phyloP scores from a whole-genome alignment of 345 rosid species.

The Populus tremula region DNA sequence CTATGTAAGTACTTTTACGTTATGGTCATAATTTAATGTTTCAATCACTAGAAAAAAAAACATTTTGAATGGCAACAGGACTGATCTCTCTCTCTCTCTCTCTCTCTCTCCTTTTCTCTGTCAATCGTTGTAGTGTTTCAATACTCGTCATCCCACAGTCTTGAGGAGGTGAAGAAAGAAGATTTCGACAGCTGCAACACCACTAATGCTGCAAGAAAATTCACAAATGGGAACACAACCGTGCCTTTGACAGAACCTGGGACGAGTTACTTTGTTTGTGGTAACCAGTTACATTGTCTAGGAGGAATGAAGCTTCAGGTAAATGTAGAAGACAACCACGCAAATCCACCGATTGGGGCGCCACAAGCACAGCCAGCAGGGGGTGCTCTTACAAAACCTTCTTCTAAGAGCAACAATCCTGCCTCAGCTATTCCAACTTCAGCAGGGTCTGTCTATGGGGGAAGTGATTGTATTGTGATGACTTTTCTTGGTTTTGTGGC shows the following conservation, averaged over 20 bases:
- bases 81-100: background rate
- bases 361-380: conserved; percentile 45
- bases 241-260: conserved; percentile 56
- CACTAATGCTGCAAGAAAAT: conserved; percentile 43
- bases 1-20: conserved; percentile 41
- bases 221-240: conserved; percentile 75
- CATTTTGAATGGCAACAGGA: background rate
- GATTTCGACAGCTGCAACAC: conserved; percentile 57
- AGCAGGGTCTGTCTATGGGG: conserved; percentile 4
- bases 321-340: conserved; percentile 36
- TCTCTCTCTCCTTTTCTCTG: no score
- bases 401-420: conserved; percentile 51
- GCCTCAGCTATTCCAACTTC: conserved; percentile 44
- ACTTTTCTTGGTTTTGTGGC: conserved; percentile 16
- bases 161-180: conserved; percentile 51
- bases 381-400: conserved; percentile 7
- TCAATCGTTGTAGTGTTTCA: conserved; percentile 49
- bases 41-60: background rate
- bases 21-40: background rate
- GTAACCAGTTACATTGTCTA: conserved; percentile 64
- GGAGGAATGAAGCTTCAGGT: conserved; percentile 84
- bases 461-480: conserved; percentile 22
- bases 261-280: conserved; percentile 54
- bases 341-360: conserved; percentile 44
- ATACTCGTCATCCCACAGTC: conserved; percentile 59